Conservation (phyloP, 2,329 filamentous ascomycete genomes). For the Chaetomium sp. region DNA sequence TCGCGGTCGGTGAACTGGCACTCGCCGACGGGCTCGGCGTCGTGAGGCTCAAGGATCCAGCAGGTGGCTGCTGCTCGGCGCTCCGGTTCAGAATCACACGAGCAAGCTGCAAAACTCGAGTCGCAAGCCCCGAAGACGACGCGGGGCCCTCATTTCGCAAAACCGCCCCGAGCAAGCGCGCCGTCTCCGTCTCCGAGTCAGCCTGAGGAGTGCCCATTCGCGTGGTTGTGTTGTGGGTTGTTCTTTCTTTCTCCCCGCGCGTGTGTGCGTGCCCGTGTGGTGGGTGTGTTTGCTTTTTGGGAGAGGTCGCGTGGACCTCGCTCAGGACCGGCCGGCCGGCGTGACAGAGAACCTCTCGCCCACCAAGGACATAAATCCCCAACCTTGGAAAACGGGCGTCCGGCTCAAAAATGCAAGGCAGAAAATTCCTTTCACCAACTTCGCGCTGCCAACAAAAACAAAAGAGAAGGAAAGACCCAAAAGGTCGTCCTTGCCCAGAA, state of each 20-base stretch:
- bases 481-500: slow-evolving; percentile 1
- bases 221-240: too few species aligned
- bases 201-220: too few species aligned
- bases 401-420: not conserved
- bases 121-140: too few species aligned
- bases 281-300: too few species aligned
- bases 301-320: too few species aligned
- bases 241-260: too few species aligned
- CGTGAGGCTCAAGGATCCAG: not conserved
- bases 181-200: too few species aligned
- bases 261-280: too few species aligned
- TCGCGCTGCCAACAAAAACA: not conserved
- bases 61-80: not conserved
- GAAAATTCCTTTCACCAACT: not conserved
- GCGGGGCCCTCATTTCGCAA: too few species aligned
- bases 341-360: not conserved
- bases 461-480: slow-evolving; percentile 4
- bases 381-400: slow-evolving; percentile 4
- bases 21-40: not conserved
- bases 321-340: too few species aligned
- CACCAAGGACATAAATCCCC: not conserved
- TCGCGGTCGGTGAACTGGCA: slow-evolving; percentile 1
- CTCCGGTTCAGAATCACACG: not conserved
- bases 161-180: too few species aligned
- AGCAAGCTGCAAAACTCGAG: too few species aligned